Percentiles rank a stretch among this genome's conserved stretches.
phyloP scores from a whole-genome alignment of 2,329 filamentous ascomycete species.

The Chaetomiaceae sp. region DNA sequence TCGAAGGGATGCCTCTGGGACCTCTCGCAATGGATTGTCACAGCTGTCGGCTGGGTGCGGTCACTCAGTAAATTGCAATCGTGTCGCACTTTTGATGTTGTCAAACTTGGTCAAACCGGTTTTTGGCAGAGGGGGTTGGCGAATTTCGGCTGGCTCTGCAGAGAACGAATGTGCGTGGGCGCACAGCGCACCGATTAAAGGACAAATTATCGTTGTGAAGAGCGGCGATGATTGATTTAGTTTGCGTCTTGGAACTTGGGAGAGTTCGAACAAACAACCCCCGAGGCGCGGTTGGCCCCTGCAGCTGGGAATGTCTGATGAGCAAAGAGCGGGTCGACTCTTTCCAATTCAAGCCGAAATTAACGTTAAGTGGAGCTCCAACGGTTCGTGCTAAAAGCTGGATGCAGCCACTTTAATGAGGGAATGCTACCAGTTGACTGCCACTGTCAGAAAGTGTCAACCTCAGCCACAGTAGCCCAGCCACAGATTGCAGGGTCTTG shows the following conservation, averaged over 20 bases:
- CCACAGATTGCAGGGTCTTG: conserved; percentile 6
- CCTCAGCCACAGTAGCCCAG: conserved; percentile 1
- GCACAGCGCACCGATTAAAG: conserved; percentile 22
- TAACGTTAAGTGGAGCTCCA: conserved; percentile 13
- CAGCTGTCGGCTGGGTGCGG: conserved; percentile 2
- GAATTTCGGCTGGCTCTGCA: not conserved
- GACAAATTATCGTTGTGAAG: not conserved
- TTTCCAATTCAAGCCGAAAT: conserved; percentile 7
- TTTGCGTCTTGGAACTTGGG: conserved; percentile 7
- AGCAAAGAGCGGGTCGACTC: conserved; percentile 14
- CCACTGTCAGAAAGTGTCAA: conserved; percentile 20
- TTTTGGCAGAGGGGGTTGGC: not conserved
- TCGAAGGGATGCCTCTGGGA: not conserved
- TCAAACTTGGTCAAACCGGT: not conserved
- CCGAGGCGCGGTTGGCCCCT: conserved; percentile 15
- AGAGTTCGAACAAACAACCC: conserved; percentile 11
- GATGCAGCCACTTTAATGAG: conserved; percentile 2
- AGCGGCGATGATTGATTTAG: conserved; percentile 12
- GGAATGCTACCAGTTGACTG: not conserved
- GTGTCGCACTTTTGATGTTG: conserved; percentile 8
- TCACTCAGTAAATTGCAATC: conserved; percentile 1
- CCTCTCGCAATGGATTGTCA: not conserved
- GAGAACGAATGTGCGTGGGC: conserved; percentile 21
- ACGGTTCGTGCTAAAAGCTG: conserved; percentile 6
- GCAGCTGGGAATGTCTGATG: conserved; percentile 18